These are phyloP conservation scores for Claviceps sp. DNA, from an alignment of 2,329 filamentous ascomycete genomes.

Conservation along the genomic window DNA sequence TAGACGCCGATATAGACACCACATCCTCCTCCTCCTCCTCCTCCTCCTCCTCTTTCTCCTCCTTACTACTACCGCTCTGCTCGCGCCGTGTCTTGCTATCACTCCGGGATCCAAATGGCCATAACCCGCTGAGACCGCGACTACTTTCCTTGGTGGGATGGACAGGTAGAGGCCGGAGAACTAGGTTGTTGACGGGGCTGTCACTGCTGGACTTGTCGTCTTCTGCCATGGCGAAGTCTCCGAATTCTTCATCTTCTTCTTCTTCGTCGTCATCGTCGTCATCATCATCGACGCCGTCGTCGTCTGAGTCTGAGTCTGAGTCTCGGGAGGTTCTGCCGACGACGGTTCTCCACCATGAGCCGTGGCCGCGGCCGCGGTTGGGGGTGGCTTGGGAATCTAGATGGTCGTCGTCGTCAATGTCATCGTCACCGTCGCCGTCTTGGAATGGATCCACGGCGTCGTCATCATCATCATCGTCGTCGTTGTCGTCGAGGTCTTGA, in stretches of 20 bases:
- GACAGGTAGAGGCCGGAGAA: slow-evolving; percentile 41
- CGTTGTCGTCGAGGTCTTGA: slow-evolving; percentile 12
- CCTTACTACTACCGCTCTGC: slow-evolving; percentile 16
- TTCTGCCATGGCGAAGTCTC: slow-evolving; percentile 55
- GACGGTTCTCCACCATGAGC: slow-evolving; percentile 36
- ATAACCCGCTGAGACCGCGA: slow-evolving; percentile 37
- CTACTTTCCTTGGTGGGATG: slow-evolving; percentile 32
- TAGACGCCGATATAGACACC: background rate
- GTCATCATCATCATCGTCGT: slow-evolving; percentile 16
- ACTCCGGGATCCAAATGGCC: slow-evolving; percentile 39
- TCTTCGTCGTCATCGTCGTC: slow-evolving; percentile 50
- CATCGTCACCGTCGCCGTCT: slow-evolving; percentile 34
- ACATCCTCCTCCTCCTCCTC: slow-evolving; percentile 2
- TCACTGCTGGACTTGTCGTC: slow-evolving; percentile 19
- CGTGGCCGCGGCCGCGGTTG: slow-evolving; percentile 16
- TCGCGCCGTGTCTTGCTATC: slow-evolving; percentile 16
- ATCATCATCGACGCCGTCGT: slow-evolving; percentile 34
- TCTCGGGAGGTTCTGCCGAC: slow-evolving; percentile 13
- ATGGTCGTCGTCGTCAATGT: slow-evolving; percentile 35
- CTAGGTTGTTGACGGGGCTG: slow-evolving; percentile 25
- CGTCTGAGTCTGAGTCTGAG: slow-evolving; percentile 29
- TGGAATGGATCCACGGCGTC: slow-evolving; percentile 31
- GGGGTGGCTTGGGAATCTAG: slow-evolving; percentile 32
- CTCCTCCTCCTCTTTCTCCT: too few relatives aligned
- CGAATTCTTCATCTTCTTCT: slow-evolving; percentile 55